A percentile compares a stretch with the other conserved stretches of the same genome.
Evolutionary conservation across 257 asterid species (phyloP).

Genomic region (Solanum pinnatisectum): DNA sequence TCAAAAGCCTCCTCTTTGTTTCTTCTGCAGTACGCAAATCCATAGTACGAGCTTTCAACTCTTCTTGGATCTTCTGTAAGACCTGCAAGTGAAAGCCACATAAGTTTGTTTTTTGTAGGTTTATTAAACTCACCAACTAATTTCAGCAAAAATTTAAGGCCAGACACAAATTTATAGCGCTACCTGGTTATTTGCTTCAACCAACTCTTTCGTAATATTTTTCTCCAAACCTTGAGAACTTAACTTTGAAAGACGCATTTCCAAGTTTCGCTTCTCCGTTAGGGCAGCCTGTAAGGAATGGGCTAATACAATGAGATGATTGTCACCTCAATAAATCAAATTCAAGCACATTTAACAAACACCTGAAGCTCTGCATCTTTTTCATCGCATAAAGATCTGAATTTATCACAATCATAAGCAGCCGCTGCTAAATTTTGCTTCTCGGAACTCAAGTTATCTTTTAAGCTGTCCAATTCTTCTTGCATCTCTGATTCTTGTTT

Average conservation of each 20-base stretch:
- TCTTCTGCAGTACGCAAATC: conserved; percentile 73
- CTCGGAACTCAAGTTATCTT: conserved; percentile 52
- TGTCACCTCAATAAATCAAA: neutral
- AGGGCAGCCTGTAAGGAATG: conserved; percentile 42
- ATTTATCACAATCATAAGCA: conserved; percentile 53
- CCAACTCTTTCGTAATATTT: conserved; percentile 51
- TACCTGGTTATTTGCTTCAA: conserved; percentile 80
- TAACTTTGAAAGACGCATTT: conserved; percentile 52
- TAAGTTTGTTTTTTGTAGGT: neutral
- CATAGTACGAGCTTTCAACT: conserved; percentile 52
- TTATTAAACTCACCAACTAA: neutral
- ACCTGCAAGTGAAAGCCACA: conserved; percentile 29
- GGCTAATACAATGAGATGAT: conserved; percentile 1
- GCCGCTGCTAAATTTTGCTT: conserved; percentile 55
- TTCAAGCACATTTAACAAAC: conserved; percentile 1
- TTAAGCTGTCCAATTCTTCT: conserved; percentile 62
- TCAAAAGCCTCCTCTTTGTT: conserved; percentile 53
- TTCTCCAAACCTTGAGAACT: conserved; percentile 62
- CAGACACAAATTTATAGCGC: neutral
- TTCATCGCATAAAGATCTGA: conserved; percentile 53
- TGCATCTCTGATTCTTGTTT: conserved; percentile 46
- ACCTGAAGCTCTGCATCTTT: conserved; percentile 84
- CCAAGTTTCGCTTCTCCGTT: conserved; percentile 65
- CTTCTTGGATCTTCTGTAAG: conserved; percentile 69
- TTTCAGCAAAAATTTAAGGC: neutral